Evolutionary conservation across 169 alveolate species (phyloP).

Genomic region (Theileria parva): DNA sequence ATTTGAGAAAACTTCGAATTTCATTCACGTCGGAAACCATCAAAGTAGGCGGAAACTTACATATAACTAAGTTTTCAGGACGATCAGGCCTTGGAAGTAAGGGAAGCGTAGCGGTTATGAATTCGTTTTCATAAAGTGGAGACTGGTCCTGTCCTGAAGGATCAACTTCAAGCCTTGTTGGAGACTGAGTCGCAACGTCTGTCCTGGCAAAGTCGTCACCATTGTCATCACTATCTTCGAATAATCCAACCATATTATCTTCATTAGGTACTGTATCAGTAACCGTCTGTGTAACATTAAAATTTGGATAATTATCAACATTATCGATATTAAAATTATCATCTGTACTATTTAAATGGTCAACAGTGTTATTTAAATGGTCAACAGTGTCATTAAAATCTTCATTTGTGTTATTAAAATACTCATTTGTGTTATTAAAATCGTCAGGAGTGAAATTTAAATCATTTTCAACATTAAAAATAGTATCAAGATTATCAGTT

Average conservation of each 20-base stretch:
- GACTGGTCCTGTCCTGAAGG: conserved; percentile 1
- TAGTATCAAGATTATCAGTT: no score
- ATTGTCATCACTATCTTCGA: conserved; percentile 51
- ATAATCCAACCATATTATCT: conserved; percentile 30
- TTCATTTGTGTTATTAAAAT: no score
- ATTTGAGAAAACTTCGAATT: conserved; percentile 27
- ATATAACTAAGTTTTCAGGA: conserved; percentile 43
- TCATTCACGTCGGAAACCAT: conserved; percentile 42
- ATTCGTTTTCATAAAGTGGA: background rate
- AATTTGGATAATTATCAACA: background rate
- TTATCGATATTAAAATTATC: no score
- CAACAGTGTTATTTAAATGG: no score
- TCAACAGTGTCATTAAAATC: no score
- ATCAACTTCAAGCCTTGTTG: conserved; percentile 8
- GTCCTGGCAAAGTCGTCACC: conserved; percentile 12
- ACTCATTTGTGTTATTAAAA: no score
- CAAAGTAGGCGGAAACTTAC: conserved; percentile 67
- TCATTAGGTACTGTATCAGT: background rate
- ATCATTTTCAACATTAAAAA: no score
- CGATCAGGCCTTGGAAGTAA: conserved; percentile 34
- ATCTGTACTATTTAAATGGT: background rate
- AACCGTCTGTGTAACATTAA: background rate
- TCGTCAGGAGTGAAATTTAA: no score
- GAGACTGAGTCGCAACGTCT: background rate
- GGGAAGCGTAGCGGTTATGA: conserved; percentile 19